Evolutionary conservation across 2,329 filamentous ascomycete species (phyloP).

Genomic region (Zasmidium cellare): DNA sequence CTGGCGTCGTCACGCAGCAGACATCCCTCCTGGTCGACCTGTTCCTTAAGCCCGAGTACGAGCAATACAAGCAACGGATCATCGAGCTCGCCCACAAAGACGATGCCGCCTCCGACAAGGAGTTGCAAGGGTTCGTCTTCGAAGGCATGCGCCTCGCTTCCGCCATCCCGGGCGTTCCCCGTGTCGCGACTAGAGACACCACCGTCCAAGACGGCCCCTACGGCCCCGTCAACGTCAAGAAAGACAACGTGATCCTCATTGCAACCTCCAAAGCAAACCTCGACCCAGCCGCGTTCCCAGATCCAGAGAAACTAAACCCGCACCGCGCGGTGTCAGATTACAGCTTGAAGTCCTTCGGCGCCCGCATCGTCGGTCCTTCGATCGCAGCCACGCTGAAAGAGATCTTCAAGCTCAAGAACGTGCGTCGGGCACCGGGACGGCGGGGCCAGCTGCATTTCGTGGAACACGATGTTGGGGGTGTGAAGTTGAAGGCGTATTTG

Average conservation of each 20-base stretch:
- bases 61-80: slow-evolving; percentile 53
- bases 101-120: slow-evolving; percentile 42
- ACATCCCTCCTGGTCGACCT: slow-evolving; percentile 55
- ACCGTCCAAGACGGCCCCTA: slow-evolving; percentile 48
- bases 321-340: slow-evolving; percentile 43
- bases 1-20: slow-evolving; percentile 54
- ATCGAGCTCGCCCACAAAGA: slow-evolving; percentile 51
- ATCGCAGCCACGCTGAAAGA: slow-evolving; percentile 46
- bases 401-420: slow-evolving; percentile 47
- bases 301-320: slow-evolving; percentile 46
- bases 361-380: slow-evolving; percentile 39
- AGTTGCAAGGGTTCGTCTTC: slow-evolving; percentile 55
- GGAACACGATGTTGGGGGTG: slow-evolving; percentile 49
- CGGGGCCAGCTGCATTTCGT: slow-evolving; percentile 45
- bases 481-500: slow-evolving; percentile 51
- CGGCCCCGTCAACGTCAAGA: slow-evolving; percentile 49
- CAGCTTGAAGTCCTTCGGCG: slow-evolving; percentile 39
- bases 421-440: slow-evolving; percentile 40
- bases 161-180: slow-evolving; percentile 54
- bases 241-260: slow-evolving; percentile 45
- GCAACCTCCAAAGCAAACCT: slow-evolving; percentile 46
- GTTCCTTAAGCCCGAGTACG: slow-evolving; percentile 52
- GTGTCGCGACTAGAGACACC: slow-evolving; percentile 47
- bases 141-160: slow-evolving; percentile 58
- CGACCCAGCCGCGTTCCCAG: slow-evolving; percentile 42